phyloP scores from a whole-genome alignment of 257 asterid species.

The Petunia secreta region DNA sequence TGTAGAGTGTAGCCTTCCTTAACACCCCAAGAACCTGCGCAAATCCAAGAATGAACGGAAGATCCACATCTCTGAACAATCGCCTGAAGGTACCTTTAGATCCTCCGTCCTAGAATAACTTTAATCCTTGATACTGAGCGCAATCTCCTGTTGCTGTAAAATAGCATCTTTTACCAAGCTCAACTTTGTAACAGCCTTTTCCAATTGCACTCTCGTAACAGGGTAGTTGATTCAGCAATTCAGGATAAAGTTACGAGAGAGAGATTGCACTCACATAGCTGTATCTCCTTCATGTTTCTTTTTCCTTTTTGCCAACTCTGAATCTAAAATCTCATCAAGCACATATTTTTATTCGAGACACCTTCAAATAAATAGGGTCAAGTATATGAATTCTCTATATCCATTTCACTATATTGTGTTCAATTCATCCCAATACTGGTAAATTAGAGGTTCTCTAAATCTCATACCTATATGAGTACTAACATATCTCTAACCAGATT shows the following conservation, averaged over 20 bases:
- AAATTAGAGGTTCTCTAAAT: background rate
- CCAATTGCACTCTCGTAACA: background rate
- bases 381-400: background rate
- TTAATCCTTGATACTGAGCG: constrained; percentile 4
- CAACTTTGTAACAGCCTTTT: background rate
- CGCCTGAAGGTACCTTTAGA: constrained; percentile 18
- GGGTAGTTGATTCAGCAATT: too few species aligned
- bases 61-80: constrained; percentile 6
- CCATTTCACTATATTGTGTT: constrained; percentile 6
- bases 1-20: background rate
- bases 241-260: too few species aligned
- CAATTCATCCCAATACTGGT: background rate
- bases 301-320: background rate
- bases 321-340: constrained; percentile 8
- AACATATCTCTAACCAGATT: background rate
- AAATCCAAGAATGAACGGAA: background rate
- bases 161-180: background rate
- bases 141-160: constrained; percentile 13
- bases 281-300: background rate
- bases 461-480: background rate
- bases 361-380: background rate
- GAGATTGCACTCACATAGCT: background rate
- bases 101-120: background rate
- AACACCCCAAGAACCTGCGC: background rate
- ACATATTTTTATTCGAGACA: background rate